Conservation (phyloP, 345 rosid genomes). For the Citrus medica region DNA sequence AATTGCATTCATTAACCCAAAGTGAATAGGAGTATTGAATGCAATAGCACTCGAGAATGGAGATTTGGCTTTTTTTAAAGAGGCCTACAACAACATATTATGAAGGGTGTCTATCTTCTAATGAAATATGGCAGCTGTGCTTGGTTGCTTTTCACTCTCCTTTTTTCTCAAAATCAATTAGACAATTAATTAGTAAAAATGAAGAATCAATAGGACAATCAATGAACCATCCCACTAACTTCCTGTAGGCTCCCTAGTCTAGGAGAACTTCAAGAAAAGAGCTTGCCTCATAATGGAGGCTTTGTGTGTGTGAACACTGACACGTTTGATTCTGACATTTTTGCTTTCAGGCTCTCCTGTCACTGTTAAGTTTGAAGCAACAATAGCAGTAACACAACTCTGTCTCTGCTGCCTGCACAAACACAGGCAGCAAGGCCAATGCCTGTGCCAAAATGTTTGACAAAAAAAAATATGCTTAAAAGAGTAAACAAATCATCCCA, state of each 20-base stretch:
- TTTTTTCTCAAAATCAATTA: too few relatives aligned
- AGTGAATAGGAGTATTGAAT: too few relatives aligned
- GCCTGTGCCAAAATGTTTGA: not conserved
- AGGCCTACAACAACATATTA: too few relatives aligned
- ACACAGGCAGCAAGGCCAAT: not conserved
- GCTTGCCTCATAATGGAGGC: not conserved
- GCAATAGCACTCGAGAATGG: too few relatives aligned
- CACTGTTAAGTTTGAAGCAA: conserved; percentile 6
- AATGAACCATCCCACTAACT: too few relatives aligned
- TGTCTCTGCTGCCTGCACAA: not conserved
- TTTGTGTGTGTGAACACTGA: not conserved
- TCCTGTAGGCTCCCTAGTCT: not conserved
- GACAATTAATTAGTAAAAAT: too few relatives aligned
- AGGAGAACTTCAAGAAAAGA: not conserved
- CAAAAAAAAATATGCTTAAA: not conserved
- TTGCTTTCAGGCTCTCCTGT: not conserved
- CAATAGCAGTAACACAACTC: not conserved
- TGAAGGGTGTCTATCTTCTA: too few relatives aligned
- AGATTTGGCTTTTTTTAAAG: too few relatives aligned
- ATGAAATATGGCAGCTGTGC: too few relatives aligned
- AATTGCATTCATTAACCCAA: too few relatives aligned
- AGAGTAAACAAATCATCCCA: not conserved
- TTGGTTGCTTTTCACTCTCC: too few relatives aligned
- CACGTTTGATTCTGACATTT: not conserved
- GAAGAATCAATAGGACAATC: too few relatives aligned